Evolutionary conservation across 768 basidiomycete species (phyloP).

Genomic region (Mycena haematopus): DNA sequence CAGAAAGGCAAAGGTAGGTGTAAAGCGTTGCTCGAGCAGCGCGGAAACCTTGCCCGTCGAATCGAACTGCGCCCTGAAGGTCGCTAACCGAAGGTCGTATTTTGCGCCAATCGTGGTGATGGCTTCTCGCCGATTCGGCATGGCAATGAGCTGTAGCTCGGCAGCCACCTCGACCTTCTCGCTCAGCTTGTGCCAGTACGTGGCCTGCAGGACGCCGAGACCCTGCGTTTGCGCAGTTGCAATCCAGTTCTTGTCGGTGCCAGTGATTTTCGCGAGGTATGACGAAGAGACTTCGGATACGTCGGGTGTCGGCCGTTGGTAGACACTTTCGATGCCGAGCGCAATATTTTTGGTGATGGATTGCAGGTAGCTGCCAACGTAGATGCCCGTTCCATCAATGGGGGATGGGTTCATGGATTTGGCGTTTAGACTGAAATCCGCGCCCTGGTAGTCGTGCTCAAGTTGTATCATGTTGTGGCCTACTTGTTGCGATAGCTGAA

Average conservation of each 20-base stretch:
- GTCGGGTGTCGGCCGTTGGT: constrained; percentile 79
- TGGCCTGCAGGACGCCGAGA: constrained; percentile 83
- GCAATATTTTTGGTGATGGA: constrained; percentile 91
- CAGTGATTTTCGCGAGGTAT: constrained; percentile 82
- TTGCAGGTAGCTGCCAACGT: constrained; percentile 90
- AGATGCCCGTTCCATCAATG: constrained; percentile 87
- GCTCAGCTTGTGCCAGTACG: constrained; percentile 95
- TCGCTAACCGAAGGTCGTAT: constrained; percentile 93
- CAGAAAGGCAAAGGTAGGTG: constrained; percentile 93
- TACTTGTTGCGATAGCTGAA: constrained; percentile 73
- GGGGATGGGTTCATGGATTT: constrained; percentile 94
- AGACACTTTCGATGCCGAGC: constrained; percentile 83
- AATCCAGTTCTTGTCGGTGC: constrained; percentile 81
- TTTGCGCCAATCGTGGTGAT: constrained; percentile 94
- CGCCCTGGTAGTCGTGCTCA: constrained; percentile 93
- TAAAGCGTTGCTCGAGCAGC: constrained; percentile 93
- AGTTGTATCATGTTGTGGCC: constrained; percentile 92
- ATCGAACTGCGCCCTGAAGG: constrained; percentile 94
- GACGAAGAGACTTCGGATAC: constrained; percentile 74
- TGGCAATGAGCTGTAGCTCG: constrained; percentile 84
- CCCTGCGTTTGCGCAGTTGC: constrained; percentile 91
- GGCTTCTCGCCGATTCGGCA: constrained; percentile 85
- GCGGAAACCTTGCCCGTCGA: constrained; percentile 96
- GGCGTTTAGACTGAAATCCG: constrained; percentile 83
- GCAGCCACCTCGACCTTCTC: constrained; percentile 98